phyloP scores from a whole-genome alignment of 352 stramenopile genomes.

The Phytophthora citrophthora region DNA sequence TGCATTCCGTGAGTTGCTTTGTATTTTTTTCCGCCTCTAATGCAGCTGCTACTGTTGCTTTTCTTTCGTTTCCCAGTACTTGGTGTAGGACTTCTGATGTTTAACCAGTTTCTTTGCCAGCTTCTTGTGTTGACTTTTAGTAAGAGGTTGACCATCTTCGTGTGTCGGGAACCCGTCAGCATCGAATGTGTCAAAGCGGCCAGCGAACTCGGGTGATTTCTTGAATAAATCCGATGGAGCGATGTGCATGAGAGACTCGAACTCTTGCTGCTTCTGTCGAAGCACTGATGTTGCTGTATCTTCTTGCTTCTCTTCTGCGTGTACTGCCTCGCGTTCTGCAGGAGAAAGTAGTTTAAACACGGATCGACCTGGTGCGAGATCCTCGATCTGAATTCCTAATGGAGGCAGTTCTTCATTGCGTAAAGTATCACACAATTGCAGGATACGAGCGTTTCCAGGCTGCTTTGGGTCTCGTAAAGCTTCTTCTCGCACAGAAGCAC shows the following conservation, averaged over 20 bases:
- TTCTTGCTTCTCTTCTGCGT: slow-evolving; percentile 13
- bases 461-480: slow-evolving; percentile 56
- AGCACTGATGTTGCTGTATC: slow-evolving; percentile 12
- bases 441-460: slow-evolving; percentile 47
- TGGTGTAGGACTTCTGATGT: slow-evolving; percentile 68
- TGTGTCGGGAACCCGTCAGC: slow-evolving; percentile 61
- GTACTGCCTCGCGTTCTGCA: slow-evolving; percentile 39
- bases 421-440: slow-evolving; percentile 67
- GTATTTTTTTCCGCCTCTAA: slow-evolving; percentile 12
- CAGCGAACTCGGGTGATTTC: slow-evolving; percentile 46
- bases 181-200: slow-evolving; percentile 64
- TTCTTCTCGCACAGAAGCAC: slow-evolving; percentile 60
- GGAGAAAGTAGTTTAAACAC: slow-evolving; percentile 63
- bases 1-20: slow-evolving; percentile 12
- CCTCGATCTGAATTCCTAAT: slow-evolving; percentile 73
- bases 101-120: slow-evolving; percentile 76
- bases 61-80: slow-evolving; percentile 56
- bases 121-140: slow-evolving; percentile 82
- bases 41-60: slow-evolving; percentile 24
- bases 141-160: slow-evolving; percentile 49
- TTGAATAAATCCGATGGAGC: slow-evolving; percentile 60
- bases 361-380: slow-evolving; percentile 64
- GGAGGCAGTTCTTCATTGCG: slow-evolving; percentile 61
- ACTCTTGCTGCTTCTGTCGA: slow-evolving; percentile 57
- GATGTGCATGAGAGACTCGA: slow-evolving; percentile 74